Conservation (phyloP, 2,329 filamentous ascomycete species). For the Elsinoe batatas region DNA sequence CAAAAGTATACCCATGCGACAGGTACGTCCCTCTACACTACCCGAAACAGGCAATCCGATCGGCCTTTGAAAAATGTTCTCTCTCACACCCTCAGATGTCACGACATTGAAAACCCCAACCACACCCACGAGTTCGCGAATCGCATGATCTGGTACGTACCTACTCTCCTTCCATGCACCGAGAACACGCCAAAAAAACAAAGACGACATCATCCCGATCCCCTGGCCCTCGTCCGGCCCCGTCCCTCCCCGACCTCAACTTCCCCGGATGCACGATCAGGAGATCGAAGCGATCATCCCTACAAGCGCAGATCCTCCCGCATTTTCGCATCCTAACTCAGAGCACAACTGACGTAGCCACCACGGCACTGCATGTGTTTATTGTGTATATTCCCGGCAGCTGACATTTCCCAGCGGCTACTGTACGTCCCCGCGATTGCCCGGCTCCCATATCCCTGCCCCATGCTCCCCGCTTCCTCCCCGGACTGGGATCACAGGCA, state of each 20-base stretch:
- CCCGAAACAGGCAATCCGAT: constrained; percentile 3
- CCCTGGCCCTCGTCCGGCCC: too few species aligned
- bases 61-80: constrained; percentile 1
- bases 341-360: too few species aligned
- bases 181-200: neutral
- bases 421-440: constrained; percentile 10
- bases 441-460: neutral
- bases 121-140: constrained; percentile 75
- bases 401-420: constrained; percentile 15
- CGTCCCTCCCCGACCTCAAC: too few species aligned
- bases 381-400: neutral
- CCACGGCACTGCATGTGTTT: too few species aligned
- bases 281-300: neutral
- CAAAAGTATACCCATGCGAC: constrained; percentile 48
- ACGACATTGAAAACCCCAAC: constrained; percentile 55
- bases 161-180: neutral
- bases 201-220: neutral
- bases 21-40: constrained; percentile 31
- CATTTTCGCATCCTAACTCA: neutral
- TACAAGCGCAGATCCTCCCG: neutral
- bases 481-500: neutral
- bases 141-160: constrained; percentile 61
- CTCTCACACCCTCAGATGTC: constrained; percentile 45
- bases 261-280: too few species aligned
- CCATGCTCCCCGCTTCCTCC: neutral